Conservation (phyloP, 257 asterid species). For the Solanum virginianum region DNA sequence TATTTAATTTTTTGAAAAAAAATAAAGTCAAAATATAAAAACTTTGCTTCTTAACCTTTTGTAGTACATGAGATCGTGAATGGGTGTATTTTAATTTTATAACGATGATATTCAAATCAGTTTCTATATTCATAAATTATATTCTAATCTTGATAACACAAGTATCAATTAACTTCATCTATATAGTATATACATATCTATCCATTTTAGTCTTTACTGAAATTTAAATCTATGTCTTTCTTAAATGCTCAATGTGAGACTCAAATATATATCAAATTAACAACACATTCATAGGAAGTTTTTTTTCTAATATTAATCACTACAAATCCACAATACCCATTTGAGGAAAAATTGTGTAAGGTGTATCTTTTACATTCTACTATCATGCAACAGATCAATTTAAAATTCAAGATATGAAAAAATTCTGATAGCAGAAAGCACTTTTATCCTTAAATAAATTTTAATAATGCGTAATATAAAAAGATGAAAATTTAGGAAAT, state of each 20-base stretch:
- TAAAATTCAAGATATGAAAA: not conserved
- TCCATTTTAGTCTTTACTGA: too few relatives aligned
- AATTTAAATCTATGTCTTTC: not conserved
- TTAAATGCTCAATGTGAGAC: not conserved
- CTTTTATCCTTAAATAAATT: not conserved
- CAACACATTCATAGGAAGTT: not conserved
- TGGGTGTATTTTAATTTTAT: not conserved
- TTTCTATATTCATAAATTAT: not conserved
- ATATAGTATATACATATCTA: not conserved
- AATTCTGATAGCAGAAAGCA: not conserved
- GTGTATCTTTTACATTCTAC: not conserved
- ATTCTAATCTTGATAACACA: rapidly evolving
- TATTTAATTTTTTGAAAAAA: not conserved
- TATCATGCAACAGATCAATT: not conserved
- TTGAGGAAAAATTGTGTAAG: not conserved
- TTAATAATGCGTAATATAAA: rapidly evolving
- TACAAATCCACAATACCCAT: not conserved
- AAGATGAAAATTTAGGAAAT: too few relatives aligned
- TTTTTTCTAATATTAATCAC: not conserved
- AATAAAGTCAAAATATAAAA: not conserved
- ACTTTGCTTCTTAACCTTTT: not conserved
- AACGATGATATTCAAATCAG: not conserved
- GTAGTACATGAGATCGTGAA: not conserved
- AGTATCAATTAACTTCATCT: not conserved
- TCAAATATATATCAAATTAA: not conserved